phyloP scores from a whole-genome alignment of 331 rosid species.

The Cydonia oblonga region DNA sequence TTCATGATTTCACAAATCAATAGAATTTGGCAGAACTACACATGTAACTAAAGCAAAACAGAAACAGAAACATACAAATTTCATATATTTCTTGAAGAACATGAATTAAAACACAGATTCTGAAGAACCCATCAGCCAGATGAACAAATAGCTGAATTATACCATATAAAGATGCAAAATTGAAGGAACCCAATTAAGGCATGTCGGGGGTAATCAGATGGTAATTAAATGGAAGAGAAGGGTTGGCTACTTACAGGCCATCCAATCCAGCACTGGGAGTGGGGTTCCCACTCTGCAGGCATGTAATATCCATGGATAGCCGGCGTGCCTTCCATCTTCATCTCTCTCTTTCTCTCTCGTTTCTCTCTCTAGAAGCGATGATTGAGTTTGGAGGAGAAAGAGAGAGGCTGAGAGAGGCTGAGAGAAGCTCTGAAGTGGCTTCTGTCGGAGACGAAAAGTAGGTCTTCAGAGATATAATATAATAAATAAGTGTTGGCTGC shows the following conservation, averaged over 20 bases:
- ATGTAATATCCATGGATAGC: conserved; percentile 41
- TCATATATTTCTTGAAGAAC: neutral
- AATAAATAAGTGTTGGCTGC: too few relatives aligned
- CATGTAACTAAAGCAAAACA: too few relatives aligned
- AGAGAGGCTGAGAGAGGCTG: too few relatives aligned
- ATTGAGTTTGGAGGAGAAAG: too few relatives aligned
- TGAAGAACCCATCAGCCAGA: neutral
- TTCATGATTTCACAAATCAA: neutral
- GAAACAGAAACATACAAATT: too few relatives aligned
- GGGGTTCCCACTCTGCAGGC: conserved; percentile 94
- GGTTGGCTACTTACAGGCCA: conserved; percentile 67
- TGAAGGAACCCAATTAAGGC: neutral
- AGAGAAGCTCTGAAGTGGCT: too few relatives aligned
- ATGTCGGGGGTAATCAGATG: neutral
- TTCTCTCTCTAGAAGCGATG: too few relatives aligned
- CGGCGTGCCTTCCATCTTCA: conserved; percentile 45
- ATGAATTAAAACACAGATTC: neutral
- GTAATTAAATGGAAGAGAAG: neutral
- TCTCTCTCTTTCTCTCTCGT: neutral
- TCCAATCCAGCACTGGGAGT: conserved; percentile 79
- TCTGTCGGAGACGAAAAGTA: too few relatives aligned
- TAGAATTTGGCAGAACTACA: neutral
- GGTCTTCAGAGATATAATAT: too few relatives aligned
- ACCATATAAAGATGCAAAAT: neutral
- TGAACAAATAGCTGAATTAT: neutral